phyloP scores from a whole-genome alignment of 2,329 filamentous ascomycete genomes.

The Xylariaceae sp. region DNA sequence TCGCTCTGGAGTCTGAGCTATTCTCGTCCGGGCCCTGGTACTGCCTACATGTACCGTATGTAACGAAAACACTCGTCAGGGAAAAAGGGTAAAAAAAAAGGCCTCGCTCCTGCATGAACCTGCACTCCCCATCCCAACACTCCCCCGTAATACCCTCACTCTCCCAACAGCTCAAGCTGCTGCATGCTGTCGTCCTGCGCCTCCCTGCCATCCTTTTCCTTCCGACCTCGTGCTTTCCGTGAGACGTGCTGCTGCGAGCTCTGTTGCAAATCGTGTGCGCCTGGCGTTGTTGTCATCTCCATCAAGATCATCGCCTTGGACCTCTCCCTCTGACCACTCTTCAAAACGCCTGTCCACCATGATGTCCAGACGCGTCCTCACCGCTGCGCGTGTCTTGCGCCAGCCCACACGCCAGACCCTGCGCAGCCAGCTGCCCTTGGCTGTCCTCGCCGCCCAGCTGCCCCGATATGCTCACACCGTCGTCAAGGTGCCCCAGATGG shows the following conservation, averaged over 20 bases:
- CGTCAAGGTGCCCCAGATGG: slow-evolving; percentile 96
- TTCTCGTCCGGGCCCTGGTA: too few species aligned
- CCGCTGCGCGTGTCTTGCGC: slow-evolving; percentile 41
- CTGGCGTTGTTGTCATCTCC: not conserved
- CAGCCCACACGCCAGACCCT: slow-evolving; percentile 40
- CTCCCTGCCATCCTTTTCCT: not conserved
- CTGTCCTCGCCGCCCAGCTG: slow-evolving; percentile 54
- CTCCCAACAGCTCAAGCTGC: not conserved
- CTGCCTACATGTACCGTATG: too few species aligned
- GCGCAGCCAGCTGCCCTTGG: slow-evolving; percentile 43
- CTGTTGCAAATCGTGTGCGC: too few species aligned
- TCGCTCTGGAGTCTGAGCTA: too few species aligned
- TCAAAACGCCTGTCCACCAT: slow-evolving; percentile 19
- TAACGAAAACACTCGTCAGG: too few species aligned
- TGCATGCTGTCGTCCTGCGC: not conserved
- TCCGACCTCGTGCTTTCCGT: not conserved
- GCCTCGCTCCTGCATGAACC: slow-evolving; percentile 13
- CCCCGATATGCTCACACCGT: slow-evolving; percentile 73
- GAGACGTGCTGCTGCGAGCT: too few species aligned
- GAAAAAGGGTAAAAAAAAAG: slow-evolving; percentile 8
- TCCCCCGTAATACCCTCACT: slow-evolving; percentile 17
- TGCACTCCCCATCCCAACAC: slow-evolving; percentile 12
- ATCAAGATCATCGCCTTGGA: not conserved
- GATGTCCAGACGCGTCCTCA: slow-evolving; percentile 36
- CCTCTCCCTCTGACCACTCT: not conserved